Percentiles rank a stretch among this genome's conserved stretches.
These are phyloP conservation scores for Sugiyamaella smithiae DNA, from an alignment of 805 yeast species.

Conservation along the genomic window DNA sequence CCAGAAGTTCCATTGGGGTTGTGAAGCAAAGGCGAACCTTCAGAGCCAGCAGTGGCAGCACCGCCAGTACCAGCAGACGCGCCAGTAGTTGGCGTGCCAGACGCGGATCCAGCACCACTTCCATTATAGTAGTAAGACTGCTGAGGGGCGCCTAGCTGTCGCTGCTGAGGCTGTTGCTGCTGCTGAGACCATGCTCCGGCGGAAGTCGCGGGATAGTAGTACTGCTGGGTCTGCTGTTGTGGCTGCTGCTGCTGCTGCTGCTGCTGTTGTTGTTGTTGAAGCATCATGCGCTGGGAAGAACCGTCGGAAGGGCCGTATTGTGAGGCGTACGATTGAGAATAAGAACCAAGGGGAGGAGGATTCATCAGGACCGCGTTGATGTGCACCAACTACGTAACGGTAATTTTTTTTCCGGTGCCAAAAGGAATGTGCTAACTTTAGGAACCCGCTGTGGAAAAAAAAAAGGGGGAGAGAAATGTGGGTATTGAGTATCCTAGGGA, in stretches of 20 bases:
- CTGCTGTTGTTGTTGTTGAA: conserved; percentile 5
- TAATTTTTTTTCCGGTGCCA: too few species aligned
- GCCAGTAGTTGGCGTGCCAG: conserved; percentile 5
- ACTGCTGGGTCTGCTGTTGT: conserved; percentile 9
- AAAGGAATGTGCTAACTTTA: background rate
- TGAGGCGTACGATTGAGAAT: conserved; percentile 10
- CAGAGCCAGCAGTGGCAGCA: conserved; percentile 10
- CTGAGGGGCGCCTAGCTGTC: conserved; percentile 5
- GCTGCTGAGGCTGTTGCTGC: conserved; percentile 6
- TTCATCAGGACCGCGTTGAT: conserved; percentile 5
- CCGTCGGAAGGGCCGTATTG: conserved; percentile 12
- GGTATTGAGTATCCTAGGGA: background rate
- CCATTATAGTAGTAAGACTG: conserved; percentile 8
- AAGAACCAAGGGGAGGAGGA: conserved; percentile 12
- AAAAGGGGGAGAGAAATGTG: background rate
- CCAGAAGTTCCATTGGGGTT: background rate
- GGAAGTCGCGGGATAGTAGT: conserved; percentile 6
- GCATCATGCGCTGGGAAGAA: conserved; percentile 7
- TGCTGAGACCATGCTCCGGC: conserved; percentile 11
- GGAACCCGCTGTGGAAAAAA: background rate
- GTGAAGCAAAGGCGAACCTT: conserved; percentile 14
- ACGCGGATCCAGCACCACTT: conserved; percentile 1
- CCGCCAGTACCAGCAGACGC: conserved; percentile 3
- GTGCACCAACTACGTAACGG: too few species aligned
- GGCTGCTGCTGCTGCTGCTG: conserved; percentile 9